A percentile compares a stretch with the other conserved stretches of the same genome.
These are phyloP conservation scores for Trypanosoma theileri DNA, from an alignment of 208 protist species.

Conservation along the genomic window DNA sequence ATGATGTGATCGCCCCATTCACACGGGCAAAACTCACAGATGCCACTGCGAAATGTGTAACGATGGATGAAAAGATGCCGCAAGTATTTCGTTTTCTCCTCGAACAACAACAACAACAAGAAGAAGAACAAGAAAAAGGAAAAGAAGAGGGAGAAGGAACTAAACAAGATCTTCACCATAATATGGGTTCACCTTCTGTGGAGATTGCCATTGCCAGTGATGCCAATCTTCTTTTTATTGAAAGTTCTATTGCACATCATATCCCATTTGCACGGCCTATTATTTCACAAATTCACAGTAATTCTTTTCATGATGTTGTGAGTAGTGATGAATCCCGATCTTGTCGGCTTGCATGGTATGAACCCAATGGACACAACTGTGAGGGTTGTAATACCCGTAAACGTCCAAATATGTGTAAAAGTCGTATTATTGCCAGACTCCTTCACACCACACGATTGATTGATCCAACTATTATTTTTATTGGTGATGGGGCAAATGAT, in stretches of 20 bases:
- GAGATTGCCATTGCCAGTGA: constrained; percentile 87
- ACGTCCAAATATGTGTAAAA: constrained; percentile 89
- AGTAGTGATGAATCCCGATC: too few species aligned
- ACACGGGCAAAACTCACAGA: constrained; percentile 42
- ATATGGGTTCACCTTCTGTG: constrained; percentile 33
- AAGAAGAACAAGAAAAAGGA: constrained; percentile 21
- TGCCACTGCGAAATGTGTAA: constrained; percentile 52
- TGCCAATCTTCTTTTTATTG: constrained; percentile 82
- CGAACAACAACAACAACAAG: constrained; percentile 23
- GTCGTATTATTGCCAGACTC: constrained; percentile 68
- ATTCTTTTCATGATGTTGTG: constrained; percentile 67
- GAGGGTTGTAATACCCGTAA: constrained; percentile 41
- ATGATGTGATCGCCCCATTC: constrained; percentile 70
- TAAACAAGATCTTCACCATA: constrained; percentile 1
- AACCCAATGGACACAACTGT: constrained; percentile 70
- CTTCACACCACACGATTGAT: constrained; percentile 73
- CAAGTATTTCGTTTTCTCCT: constrained; percentile 67
- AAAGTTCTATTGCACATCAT: constrained; percentile 47
- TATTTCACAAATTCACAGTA: constrained; percentile 84
- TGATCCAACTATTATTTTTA: constrained; percentile 85
- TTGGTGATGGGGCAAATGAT: constrained; percentile 86
- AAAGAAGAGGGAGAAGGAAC: too few species aligned
- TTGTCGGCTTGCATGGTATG: constrained; percentile 78
- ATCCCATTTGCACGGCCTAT: constrained; percentile 40
- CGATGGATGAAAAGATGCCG: constrained; percentile 59